Percentiles rank a stretch among this genome's conserved stretches.
These are phyloP conservation scores for Neofusicoccum ribis DNA, from an alignment of 2,329 filamentous ascomycete species.

Conservation along the genomic window DNA sequence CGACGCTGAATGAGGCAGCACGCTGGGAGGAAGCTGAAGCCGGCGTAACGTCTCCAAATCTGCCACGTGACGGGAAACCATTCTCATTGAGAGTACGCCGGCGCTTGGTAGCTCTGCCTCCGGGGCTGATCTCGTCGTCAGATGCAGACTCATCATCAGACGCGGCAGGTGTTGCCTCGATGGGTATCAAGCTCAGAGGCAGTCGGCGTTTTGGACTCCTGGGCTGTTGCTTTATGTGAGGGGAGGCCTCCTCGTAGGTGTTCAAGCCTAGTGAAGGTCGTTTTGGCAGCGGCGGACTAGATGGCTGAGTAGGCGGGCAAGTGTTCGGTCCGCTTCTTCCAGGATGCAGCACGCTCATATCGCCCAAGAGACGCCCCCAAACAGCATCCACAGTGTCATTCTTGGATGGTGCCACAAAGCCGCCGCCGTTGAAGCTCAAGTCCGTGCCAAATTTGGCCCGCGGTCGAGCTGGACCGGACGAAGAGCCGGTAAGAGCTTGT, in stretches of 20 bases:
- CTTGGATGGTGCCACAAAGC: constrained; percentile 22
- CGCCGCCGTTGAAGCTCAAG: constrained; percentile 4
- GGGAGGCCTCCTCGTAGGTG: background rate
- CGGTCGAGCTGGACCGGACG: background rate
- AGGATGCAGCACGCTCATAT: constrained; percentile 9
- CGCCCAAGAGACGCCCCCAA: constrained; percentile 27
- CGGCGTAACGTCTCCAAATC: background rate
- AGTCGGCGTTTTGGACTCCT: background rate
- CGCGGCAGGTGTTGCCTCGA: background rate
- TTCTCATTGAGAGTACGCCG: constrained; percentile 15
- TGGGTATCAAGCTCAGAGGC: background rate
- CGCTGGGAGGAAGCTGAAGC: constrained; percentile 4
- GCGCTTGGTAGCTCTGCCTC: constrained; percentile 8
- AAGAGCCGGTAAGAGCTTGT: background rate
- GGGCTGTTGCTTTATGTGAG: constrained; percentile 6
- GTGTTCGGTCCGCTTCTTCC: background rate
- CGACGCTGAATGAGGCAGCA: constrained; percentile 15
- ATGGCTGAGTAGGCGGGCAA: constrained; percentile 8
- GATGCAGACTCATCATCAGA: constrained; percentile 16
- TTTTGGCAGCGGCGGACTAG: constrained; percentile 4
- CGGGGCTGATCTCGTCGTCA: constrained; percentile 11
- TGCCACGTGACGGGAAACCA: background rate
- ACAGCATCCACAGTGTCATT: constrained; percentile 29
- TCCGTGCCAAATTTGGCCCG: constrained; percentile 16
- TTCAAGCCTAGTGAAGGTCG: background rate